Conservation (phyloP, 306 rosid genomes). For the Lablab purpureus region DNA sequence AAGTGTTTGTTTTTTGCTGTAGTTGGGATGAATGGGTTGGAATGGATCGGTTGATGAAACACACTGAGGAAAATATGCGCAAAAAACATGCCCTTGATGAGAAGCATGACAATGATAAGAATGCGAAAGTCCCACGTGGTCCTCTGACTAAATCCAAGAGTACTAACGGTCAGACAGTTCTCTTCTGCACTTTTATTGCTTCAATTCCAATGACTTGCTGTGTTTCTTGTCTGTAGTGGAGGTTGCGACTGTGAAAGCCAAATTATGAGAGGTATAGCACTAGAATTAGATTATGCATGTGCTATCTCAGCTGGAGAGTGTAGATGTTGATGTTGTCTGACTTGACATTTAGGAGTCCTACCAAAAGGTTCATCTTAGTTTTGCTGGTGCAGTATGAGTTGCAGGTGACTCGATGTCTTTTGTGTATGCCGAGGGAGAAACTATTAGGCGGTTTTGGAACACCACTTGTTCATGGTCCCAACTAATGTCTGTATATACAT, state of each 20-base stretch:
- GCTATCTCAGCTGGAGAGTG: not conserved
- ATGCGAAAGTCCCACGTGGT: conserved; percentile 43
- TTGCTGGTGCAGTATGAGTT: conserved; percentile 31
- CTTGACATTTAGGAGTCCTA: not conserved
- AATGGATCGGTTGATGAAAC: conserved; percentile 70
- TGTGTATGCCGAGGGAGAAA: conserved; percentile 13
- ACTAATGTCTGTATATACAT: not conserved
- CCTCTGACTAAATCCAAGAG: conserved; percentile 55
- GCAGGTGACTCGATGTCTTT: conserved; percentile 6
- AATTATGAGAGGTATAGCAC: not conserved
- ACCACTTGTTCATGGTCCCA: not conserved
- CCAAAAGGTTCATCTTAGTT: conserved; percentile 12
- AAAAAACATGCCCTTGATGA: conserved; percentile 46
- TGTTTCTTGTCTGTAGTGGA: not conserved
- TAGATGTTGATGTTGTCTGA: conserved; percentile 24
- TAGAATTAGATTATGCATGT: not conserved
- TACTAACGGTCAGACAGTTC: conserved; percentile 54
- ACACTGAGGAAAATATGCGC: conserved; percentile 65
- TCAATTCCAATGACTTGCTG: not conserved
- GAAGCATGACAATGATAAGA: conserved; percentile 58
- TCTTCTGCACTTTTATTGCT: conserved; percentile 34
- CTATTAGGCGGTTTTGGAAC: not conserved
- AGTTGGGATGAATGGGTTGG: conserved; percentile 97
- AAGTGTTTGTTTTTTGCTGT: conserved; percentile 39
- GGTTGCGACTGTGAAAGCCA: conserved; percentile 11